Evolutionary conservation across 441 rosid species (phyloP), one percentile per base, ranked within the genome.

Genomic region (Adansonia grandidieri): DNA sequence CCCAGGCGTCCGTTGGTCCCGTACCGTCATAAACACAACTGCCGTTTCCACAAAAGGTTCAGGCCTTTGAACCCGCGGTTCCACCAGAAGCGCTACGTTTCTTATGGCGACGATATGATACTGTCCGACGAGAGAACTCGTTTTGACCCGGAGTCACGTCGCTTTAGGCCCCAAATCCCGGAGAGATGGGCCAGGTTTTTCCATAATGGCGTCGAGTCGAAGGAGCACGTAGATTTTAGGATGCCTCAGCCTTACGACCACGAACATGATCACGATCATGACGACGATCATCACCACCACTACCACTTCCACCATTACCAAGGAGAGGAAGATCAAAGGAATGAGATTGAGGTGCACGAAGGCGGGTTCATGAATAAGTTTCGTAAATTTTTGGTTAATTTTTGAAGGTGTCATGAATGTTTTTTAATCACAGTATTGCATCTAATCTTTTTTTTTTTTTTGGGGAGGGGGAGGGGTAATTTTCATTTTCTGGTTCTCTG

Each of bases 301-400:
- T 76, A 54, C n/a, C 78, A 13, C 14, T 65, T 69, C 22, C 68
- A 74, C 73, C 81, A 71, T 20, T 75, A 22, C 58, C 77, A 66
- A 19, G 62, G 77, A 53, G 78, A 63, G 2, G 84, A 75, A 13
- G 81, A 53, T 2, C 83, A 79, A 20, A 82, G 75, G 62, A 68
- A 68, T 47, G 86, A 79, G 22, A 8, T 56, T 28, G 73, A 77
- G 48, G 80, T 62, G 61, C 78, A 64, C 14, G 78, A 78, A 9
- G 75, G 73, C 44, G 79, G 85, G 22, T 73, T 91, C 61, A 67
- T 79, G 81, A 78, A 17, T 63, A 80, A 75, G 81, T 80, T 94
- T 42, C 91, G 93, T 76, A 91, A 90, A 88, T 88, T 89, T 85
- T 85, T 90, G 13, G 60, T 69, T 67, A 86, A 86, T 28, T 82